Evolutionary conservation across 2,329 filamentous ascomycete species (phyloP).

Genomic region (Emmonsiellopsis sp.): DNA sequence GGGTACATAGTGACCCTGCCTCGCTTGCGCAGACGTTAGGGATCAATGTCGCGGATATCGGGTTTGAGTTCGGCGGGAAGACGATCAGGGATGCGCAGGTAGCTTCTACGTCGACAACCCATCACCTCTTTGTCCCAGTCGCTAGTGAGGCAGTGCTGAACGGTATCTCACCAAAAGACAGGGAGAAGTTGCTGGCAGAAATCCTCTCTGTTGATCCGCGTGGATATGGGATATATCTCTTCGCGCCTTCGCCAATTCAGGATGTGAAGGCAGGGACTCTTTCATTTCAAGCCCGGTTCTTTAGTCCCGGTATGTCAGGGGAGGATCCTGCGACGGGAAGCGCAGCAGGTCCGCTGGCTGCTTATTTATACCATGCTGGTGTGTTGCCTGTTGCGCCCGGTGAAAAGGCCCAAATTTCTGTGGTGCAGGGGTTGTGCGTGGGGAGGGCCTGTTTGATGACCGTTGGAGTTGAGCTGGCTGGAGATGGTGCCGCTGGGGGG

Average conservation of each 20-base stretch:
- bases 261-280: background rate
- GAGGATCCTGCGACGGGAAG: constrained; percentile 15
- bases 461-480: constrained; percentile 2
- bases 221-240: constrained; percentile 13
- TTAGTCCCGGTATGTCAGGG: constrained; percentile 14
- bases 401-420: constrained; percentile 3
- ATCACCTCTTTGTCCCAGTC: constrained; percentile 12
- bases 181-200: constrained; percentile 8
- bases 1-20: constrained; percentile 4
- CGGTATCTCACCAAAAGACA: constrained; percentile 4
- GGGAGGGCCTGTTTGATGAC: constrained; percentile 12
- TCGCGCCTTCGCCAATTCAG: background rate
- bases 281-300: constrained; percentile 12
- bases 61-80: constrained; percentile 3
- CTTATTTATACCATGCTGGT: constrained; percentile 9
- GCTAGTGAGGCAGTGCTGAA: constrained; percentile 7
- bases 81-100: constrained; percentile 4
- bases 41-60: constrained; percentile 4
- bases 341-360: constrained; percentile 13
- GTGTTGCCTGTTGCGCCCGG: background rate
- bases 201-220: constrained; percentile 6
- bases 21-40: constrained; percentile 8
- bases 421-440: constrained; percentile 11
- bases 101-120: constrained; percentile 11
- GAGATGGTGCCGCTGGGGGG: constrained; percentile 4